Conservation (phyloP, 768 basidiomycete species). For the Mycena olivaceomarginata region DNA sequence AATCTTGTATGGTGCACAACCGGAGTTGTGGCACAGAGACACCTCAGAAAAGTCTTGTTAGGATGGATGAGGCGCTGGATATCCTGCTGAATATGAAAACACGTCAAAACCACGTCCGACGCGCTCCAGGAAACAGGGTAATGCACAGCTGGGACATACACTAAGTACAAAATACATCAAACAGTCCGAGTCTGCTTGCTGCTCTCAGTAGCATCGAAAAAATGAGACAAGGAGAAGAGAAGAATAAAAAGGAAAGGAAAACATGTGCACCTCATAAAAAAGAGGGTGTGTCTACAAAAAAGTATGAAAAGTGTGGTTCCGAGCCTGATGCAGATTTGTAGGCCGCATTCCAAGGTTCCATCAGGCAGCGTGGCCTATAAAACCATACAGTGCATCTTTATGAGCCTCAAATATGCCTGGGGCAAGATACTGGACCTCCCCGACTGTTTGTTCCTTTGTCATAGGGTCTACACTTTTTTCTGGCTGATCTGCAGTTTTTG, state of each 20-base stretch:
- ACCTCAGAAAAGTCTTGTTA: too few species aligned
- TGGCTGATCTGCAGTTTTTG: conserved; percentile 5
- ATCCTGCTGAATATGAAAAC: neutral
- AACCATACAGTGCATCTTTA: conserved; percentile 5
- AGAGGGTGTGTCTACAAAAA: conserved; percentile 5
- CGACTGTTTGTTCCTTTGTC: neutral
- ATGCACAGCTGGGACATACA: too few species aligned
- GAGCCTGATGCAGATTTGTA: neutral
- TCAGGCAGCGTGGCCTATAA: too few species aligned
- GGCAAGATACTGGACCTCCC: neutral
- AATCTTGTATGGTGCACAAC: too few species aligned
- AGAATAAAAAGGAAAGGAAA: neutral
- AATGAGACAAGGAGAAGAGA: neutral
- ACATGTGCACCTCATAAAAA: neutral
- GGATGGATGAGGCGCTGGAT: neutral
- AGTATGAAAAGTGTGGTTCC: conserved; percentile 1
- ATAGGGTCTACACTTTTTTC: neutral
- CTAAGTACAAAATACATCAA: too few species aligned
- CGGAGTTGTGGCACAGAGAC: too few species aligned
- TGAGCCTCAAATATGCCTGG: neutral
- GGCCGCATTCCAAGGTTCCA: too few species aligned
- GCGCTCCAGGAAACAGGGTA: too few species aligned
- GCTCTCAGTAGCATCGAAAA: neutral
- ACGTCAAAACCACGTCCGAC: too few species aligned
- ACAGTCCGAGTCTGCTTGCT: too few species aligned